Conservation (phyloP, 2,329 filamentous ascomycete species). For the Microascus cirrosus region DNA sequence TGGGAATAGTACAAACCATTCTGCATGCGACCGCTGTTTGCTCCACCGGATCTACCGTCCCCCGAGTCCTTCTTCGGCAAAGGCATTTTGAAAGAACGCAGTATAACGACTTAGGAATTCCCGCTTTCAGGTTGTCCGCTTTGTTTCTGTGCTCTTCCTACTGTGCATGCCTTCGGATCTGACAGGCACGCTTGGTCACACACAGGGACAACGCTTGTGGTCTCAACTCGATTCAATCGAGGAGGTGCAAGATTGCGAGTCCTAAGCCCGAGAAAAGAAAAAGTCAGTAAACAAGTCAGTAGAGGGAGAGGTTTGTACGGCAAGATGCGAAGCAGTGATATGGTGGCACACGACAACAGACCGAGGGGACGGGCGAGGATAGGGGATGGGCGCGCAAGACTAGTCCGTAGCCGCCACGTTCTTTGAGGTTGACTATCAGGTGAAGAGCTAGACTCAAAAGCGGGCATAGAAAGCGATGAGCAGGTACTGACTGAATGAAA, state of each 20-base stretch:
- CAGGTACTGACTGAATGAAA: neutral
- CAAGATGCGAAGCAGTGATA: neutral
- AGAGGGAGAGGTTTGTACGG: neutral
- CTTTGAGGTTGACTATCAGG: neutral
- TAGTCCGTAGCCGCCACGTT: neutral
- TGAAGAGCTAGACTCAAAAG: neutral
- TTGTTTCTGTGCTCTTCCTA: neutral
- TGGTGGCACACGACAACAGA: neutral
- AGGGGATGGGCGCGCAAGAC: neutral
- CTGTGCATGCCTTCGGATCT: neutral
- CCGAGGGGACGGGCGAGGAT: neutral
- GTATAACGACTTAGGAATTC: neutral
- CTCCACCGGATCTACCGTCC: constrained; percentile 8
- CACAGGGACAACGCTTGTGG: neutral
- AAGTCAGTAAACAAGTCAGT: neutral
- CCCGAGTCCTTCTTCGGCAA: constrained; percentile 24
- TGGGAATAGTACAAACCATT: constrained; percentile 20
- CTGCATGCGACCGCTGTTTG: constrained; percentile 14
- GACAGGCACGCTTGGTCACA: neutral
- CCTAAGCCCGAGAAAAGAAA: neutral
- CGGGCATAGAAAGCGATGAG: neutral
- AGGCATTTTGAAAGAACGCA: constrained; percentile 19
- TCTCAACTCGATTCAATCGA: neutral
- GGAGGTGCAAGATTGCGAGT: neutral
- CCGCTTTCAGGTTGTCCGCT: constrained; percentile 2